Evolutionary conservation across 2,329 filamentous ascomycete species (phyloP).

Genomic region (Microcera coccophila): DNA sequence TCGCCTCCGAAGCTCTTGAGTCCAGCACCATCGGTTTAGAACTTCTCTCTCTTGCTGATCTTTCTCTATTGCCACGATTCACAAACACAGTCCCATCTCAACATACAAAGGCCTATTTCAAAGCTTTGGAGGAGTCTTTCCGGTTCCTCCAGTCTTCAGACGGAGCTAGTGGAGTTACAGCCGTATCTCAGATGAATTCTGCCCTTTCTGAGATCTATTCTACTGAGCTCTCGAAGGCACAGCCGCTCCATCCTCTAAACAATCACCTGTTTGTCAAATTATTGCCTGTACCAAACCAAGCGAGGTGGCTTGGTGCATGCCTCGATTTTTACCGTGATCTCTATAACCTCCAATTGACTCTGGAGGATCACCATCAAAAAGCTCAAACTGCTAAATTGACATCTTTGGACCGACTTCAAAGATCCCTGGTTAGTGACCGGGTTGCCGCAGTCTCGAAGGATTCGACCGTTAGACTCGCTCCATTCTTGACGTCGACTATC

Average conservation of each 20-base stretch:
- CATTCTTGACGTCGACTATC: slow-evolving; percentile 47
- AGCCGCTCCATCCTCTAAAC: slow-evolving; percentile 32
- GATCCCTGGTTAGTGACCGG: slow-evolving; percentile 52
- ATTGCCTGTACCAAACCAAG: slow-evolving; percentile 35
- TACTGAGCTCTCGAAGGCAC: slow-evolving; percentile 35
- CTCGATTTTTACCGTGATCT: slow-evolving; percentile 50
- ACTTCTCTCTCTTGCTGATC: slow-evolving; percentile 46
- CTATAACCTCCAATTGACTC: slow-evolving; percentile 37
- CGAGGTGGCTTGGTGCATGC: slow-evolving; percentile 48
- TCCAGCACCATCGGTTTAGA: slow-evolving; percentile 40
- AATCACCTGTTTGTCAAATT: slow-evolving; percentile 52
- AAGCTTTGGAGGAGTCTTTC: slow-evolving; percentile 23
- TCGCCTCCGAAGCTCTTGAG: slow-evolving; percentile 20
- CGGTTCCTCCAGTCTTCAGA: slow-evolving; percentile 31
- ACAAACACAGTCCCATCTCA: slow-evolving; percentile 21
- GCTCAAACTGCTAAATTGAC: slow-evolving; percentile 48
- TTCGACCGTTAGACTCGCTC: slow-evolving; percentile 52
- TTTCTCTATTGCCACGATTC: slow-evolving; percentile 36
- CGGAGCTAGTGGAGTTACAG: slow-evolving; percentile 28
- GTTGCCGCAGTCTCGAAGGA: slow-evolving; percentile 57
- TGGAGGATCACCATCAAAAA: slow-evolving; percentile 41
- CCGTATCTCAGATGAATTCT: slow-evolving; percentile 36
- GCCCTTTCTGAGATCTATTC: slow-evolving; percentile 27
- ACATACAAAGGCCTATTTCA: slow-evolving; percentile 6
- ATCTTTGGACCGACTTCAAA: slow-evolving; percentile 56